Percentiles rank a stretch among this genome's conserved stretches.
phyloP scores from a whole-genome alignment of 495 filamentous ascomycete genomes.

The Lineolata rhizophorae region DNA sequence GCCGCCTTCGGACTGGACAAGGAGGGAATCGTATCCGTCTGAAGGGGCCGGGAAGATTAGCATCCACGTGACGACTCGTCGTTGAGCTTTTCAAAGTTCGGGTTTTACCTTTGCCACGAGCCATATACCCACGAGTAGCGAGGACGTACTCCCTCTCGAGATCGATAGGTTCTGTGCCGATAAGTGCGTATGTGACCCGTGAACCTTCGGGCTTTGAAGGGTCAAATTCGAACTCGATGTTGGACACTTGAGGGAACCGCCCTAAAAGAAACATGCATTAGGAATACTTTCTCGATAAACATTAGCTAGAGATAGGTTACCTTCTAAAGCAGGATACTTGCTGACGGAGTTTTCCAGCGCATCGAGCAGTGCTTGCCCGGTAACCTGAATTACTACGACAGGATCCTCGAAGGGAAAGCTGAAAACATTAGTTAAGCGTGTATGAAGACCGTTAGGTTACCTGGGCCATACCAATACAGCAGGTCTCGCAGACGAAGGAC shows the following conservation, averaged over 20 bases:
- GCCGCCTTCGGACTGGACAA: slow-evolving; percentile 47
- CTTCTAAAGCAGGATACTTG: slow-evolving; percentile 63
- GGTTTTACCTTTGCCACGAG: slow-evolving; percentile 60
- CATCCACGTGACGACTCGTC: background rate
- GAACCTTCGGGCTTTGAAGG: slow-evolving; percentile 31
- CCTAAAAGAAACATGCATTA: too few species aligned
- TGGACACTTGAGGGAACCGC: slow-evolving; percentile 60
- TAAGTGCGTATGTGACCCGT: slow-evolving; percentile 37
- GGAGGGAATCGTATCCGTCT: slow-evolving; percentile 60
- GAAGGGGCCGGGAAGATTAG: slow-evolving; percentile 2
- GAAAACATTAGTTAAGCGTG: too few species aligned
- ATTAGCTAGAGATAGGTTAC: too few species aligned
- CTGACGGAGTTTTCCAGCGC: slow-evolving; percentile 69
- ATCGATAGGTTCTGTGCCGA: slow-evolving; percentile 37
- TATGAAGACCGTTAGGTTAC: too few species aligned
- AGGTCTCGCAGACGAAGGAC: slow-evolving; percentile 57
- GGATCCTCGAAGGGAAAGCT: slow-evolving; percentile 91
- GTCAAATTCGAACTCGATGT: slow-evolving; percentile 51
- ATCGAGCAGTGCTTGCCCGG: slow-evolving; percentile 41
- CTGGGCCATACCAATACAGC: slow-evolving; percentile 10
- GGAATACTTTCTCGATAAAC: background rate
- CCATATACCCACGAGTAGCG: slow-evolving; percentile 70
- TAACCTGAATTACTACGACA: slow-evolving; percentile 49
- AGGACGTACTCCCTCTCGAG: slow-evolving; percentile 37
- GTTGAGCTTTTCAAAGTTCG: slow-evolving; percentile 1